Evolutionary conservation across 176 grass and related monocot genomes (phyloP).

Genomic region (Paspalum notatum): DNA sequence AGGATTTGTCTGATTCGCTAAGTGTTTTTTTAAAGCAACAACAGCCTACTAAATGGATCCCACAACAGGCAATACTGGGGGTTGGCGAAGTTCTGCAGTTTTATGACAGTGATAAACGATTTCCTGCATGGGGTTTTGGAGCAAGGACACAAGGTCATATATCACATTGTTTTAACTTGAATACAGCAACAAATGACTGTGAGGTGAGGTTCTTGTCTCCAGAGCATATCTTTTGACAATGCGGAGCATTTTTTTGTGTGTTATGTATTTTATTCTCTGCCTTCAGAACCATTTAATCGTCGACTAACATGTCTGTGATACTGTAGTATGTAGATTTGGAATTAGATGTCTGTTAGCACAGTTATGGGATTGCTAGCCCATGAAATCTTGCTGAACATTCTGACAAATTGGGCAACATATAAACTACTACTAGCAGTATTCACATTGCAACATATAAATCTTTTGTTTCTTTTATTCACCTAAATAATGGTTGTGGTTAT

Average conservation of each 20-base stretch:
- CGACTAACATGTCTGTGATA: background rate
- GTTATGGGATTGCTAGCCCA: background rate
- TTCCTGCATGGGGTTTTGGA: constrained; percentile 97
- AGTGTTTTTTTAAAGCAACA: background rate
- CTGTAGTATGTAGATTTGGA: background rate
- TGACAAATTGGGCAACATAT: background rate
- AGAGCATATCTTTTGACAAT: constrained; percentile 24
- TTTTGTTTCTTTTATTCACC: constrained; percentile 18
- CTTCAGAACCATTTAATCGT: background rate
- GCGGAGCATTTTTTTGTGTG: background rate
- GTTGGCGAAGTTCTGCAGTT: constrained; percentile 91
- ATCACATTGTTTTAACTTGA: constrained; percentile 96
- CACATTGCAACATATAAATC: too few relatives aligned
- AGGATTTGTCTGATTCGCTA: background rate
- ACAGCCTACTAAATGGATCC: constrained; percentile 19
- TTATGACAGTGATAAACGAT: constrained; percentile 83
- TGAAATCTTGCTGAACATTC: constrained; percentile 23
- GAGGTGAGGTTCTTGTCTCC: constrained; percentile 55
- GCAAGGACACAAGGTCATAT: constrained; percentile 57
- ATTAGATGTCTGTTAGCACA: background rate
- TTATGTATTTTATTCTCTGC: background rate
- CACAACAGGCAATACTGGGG: constrained; percentile 72
- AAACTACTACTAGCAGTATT: background rate
- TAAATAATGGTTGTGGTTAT: background rate
- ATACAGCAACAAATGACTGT: constrained; percentile 49